Evolutionary conservation across 345 rosid genomes (phyloP).

Genomic region (Eucalyptus lansdowneana): DNA sequence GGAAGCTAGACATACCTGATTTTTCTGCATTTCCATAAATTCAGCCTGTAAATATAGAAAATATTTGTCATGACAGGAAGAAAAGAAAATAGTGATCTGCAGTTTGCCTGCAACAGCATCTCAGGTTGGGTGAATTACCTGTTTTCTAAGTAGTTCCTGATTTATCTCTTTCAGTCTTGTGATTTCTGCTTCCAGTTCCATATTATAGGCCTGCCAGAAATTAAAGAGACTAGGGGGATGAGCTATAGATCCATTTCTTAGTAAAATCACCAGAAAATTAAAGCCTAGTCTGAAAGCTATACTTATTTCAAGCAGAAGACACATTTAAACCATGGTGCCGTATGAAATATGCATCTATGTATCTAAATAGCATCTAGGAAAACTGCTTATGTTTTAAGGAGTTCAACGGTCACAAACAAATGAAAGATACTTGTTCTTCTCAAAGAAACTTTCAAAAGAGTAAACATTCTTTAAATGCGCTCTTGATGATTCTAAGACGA

Average conservation of each 20-base stretch:
- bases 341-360: not conserved
- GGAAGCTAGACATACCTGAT: not conserved
- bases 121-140: conserved; percentile 19
- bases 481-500: not conserved
- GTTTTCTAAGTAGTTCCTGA: conserved; percentile 62
- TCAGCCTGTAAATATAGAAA: not conserved
- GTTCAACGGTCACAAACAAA: not conserved
- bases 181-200: conserved; percentile 90
- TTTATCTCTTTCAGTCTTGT: conserved; percentile 74
- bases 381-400: not conserved
- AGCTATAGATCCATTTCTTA: not conserved
- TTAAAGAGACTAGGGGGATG: not conserved
- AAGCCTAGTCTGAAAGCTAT: not conserved
- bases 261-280: not conserved
- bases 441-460: not conserved
- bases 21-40: not conserved
- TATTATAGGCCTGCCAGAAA: conserved; percentile 68
- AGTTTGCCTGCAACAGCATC: not conserved
- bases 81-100: not conserved
- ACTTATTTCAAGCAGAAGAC: not conserved
- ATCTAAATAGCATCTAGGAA: not conserved
- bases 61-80: not conserved
- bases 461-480: not conserved
- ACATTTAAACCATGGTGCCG: not conserved
- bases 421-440: not conserved